phyloP scores from a whole-genome alignment of 169 alveolate species.

The Nephromyces sp. region DNA sequence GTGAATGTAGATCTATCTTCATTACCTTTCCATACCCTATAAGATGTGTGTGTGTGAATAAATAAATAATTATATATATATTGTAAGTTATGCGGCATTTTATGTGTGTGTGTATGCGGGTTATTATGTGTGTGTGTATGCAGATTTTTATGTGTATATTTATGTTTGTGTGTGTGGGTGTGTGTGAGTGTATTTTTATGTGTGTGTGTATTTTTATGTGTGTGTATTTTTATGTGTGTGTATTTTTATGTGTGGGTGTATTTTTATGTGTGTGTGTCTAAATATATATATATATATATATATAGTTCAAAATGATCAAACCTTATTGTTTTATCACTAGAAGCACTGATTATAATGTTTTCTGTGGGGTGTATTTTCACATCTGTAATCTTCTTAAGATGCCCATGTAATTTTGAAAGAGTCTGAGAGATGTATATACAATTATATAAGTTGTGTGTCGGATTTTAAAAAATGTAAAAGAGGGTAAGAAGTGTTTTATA shows the following conservation, averaged over 20 bases:
- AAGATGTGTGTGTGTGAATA: background rate
- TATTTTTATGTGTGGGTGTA: background rate
- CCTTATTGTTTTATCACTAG: constrained; percentile 61
- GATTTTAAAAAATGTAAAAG: too few relatives aligned
- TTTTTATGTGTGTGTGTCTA: background rate
- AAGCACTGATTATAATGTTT: constrained; percentile 33
- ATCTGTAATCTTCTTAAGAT: constrained; percentile 26
- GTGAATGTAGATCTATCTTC: constrained; percentile 35
- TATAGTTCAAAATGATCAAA: background rate
- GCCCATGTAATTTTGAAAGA: constrained; percentile 26
- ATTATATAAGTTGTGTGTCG: background rate
- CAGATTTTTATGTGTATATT: background rate
- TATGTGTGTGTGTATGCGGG: background rate
- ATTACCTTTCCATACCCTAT: constrained; percentile 53
- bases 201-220: background rate
- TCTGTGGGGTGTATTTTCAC: constrained; percentile 11
- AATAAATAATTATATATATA: background rate
- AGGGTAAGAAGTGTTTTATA: too few relatives aligned
- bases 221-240: too few relatives aligned
- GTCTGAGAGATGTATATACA: background rate
- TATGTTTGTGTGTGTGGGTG: background rate
- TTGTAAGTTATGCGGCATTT: background rate
- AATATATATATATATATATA: background rate
- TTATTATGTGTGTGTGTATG: background rate
- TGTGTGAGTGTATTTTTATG: background rate